These are phyloP conservation scores for Blastomyces emzantsi DNA, from an alignment of 2,329 filamentous ascomycete species.

Conservation along the genomic window DNA sequence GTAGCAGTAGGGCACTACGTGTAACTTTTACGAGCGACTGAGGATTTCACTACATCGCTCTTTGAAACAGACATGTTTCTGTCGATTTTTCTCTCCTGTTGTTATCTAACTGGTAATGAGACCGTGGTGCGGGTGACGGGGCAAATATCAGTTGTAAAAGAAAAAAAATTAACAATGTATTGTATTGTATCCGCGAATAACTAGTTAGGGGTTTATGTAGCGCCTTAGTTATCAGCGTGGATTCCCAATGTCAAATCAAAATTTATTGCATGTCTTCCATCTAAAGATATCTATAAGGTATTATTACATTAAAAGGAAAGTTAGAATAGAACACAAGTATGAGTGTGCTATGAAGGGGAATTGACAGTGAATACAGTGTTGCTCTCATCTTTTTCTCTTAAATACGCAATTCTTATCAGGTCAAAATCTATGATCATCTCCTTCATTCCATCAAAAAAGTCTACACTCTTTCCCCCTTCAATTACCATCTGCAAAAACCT, in stretches of 20 bases:
- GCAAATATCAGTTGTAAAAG: no score
- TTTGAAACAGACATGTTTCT: not conserved
- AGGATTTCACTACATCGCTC: not conserved
- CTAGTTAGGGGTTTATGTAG: not conserved
- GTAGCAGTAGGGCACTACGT: conserved; percentile 22
- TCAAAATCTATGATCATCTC: not conserved
- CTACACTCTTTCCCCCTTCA: not conserved
- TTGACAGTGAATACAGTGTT: not conserved
- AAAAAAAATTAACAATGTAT: no score
- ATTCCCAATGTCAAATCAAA: not conserved
- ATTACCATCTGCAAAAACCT: not conserved
- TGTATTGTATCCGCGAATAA: not conserved
- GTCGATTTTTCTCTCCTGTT: not conserved
- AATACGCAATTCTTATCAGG: not conserved
- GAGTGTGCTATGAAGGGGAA: no score
- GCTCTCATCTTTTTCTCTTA: not conserved
- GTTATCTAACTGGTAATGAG: not conserved
- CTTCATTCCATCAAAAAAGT: not conserved
- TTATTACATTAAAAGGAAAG: no score
- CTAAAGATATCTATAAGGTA: no score
- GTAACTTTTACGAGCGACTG: not conserved
- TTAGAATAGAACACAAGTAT: no score
- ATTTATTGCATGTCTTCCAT: no score
- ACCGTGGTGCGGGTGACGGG: not conserved
- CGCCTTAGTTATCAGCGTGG: not conserved